Percentiles rank a stretch among this genome's conserved stretches.
phyloP scores from a whole-genome alignment of 2,329 filamentous ascomycete genomes.

The Microcyclosporella mali region DNA sequence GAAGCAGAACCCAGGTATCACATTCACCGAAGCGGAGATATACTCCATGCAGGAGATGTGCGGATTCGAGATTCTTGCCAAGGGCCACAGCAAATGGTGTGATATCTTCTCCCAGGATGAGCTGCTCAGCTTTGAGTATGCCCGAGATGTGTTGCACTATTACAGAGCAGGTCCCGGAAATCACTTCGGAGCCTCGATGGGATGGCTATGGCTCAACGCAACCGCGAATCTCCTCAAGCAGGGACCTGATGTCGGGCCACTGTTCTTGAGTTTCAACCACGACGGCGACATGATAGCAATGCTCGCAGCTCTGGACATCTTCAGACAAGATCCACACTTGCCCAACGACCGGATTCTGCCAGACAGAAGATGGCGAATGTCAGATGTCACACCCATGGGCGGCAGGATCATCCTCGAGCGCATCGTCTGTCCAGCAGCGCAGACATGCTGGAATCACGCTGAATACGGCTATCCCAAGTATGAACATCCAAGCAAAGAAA shows the following conservation, averaged over 20 bases:
- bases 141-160: constrained; percentile 52
- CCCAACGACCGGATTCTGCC: constrained; percentile 41
- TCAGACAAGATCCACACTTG: constrained; percentile 40
- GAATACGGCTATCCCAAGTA: constrained; percentile 19
- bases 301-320: constrained; percentile 47
- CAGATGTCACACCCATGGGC: constrained; percentile 53
- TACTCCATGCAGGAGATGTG: constrained; percentile 58
- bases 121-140: constrained; percentile 53
- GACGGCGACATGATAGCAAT: constrained; percentile 55
- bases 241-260: constrained; percentile 39
- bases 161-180: constrained; percentile 55
- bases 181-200: constrained; percentile 48
- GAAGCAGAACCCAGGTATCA: constrained; percentile 38
- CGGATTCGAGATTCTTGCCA: constrained; percentile 52
- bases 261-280: constrained; percentile 57
- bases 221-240: constrained; percentile 44
- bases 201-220: constrained; percentile 54
- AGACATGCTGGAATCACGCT: constrained; percentile 12
- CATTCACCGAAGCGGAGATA: constrained; percentile 43
- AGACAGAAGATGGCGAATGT: constrained; percentile 49
- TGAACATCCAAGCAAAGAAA: too few relatives aligned
- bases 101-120: constrained; percentile 50
- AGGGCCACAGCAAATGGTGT: constrained; percentile 52
- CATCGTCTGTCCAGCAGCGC: constrained; percentile 40
- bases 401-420: constrained; percentile 51